phyloP scores from a whole-genome alignment of 768 basidiomycete genomes.

The Lentinula sp. region DNA sequence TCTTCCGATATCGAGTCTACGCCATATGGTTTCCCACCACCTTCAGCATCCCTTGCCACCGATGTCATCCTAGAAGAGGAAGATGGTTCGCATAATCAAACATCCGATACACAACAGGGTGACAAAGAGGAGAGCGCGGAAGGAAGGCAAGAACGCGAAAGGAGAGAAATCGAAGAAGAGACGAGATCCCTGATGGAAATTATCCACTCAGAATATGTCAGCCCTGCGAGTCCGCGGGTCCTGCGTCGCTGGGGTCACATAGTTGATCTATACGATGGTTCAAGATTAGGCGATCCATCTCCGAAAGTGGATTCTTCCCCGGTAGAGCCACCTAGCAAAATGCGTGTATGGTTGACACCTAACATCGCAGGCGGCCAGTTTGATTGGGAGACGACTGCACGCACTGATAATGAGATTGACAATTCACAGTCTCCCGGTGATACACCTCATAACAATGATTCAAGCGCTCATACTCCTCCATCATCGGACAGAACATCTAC shows the following conservation, averaged over 20 bases:
- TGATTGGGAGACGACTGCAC: neutral
- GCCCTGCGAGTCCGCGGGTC: conserved; percentile 32
- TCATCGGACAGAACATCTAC: neutral
- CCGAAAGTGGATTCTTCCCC: neutral
- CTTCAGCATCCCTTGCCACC: neutral
- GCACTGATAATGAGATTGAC: neutral
- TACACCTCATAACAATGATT: neutral
- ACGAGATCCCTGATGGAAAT: conserved; percentile 25
- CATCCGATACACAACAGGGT: neutral
- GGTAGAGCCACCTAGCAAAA: neutral
- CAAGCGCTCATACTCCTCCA: neutral
- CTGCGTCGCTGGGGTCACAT: conserved; percentile 31
- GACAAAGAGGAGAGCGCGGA: conserved; percentile 25
- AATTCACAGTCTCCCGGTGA: neutral
- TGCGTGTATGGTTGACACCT: conserved; percentile 5
- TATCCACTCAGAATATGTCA: conserved; percentile 35
- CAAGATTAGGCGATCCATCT: conserved; percentile 1
- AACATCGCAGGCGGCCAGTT: neutral
- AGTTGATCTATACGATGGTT: conserved; percentile 24
- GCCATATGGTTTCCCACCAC: neutral
- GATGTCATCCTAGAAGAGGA: neutral
- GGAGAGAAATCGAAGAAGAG: conserved; percentile 20
- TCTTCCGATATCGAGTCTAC: neutral
- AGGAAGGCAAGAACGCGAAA: neutral
- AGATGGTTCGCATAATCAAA: neutral